phyloP scores from a whole-genome alignment of 2,329 filamentous ascomycete species.

The Claviceps cyperi region DNA sequence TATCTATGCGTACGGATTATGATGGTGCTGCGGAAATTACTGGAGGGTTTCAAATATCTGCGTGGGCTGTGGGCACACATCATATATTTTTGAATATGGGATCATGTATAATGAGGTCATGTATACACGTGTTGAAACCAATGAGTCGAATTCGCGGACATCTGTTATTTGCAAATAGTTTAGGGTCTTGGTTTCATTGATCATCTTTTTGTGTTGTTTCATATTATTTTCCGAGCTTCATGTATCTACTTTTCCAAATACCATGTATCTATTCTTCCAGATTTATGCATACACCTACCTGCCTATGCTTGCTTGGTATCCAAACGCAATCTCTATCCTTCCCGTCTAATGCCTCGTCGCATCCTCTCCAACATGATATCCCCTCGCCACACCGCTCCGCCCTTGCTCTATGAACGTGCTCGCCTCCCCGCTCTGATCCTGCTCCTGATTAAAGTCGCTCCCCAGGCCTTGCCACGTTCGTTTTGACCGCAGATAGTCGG shows the following conservation, averaged over 20 bases:
- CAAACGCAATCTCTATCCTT: not conserved
- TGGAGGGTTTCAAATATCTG: too few species aligned
- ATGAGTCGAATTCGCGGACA: too few species aligned
- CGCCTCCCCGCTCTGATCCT: slow-evolving; percentile 18
- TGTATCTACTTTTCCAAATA: not conserved
- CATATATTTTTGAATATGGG: too few species aligned
- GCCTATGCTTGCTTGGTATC: not conserved
- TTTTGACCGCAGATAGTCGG: slow-evolving; percentile 69
- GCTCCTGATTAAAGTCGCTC: slow-evolving; percentile 56
- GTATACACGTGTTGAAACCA: too few species aligned
- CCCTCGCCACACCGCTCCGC: slow-evolving; percentile 72
- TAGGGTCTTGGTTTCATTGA: not conserved
- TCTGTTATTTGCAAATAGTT: too few species aligned
- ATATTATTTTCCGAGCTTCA: not conserved
- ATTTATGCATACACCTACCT: not conserved
- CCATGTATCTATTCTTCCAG: not conserved
- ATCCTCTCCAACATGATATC: slow-evolving; percentile 62
- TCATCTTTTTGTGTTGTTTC: not conserved
- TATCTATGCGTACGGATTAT: too few species aligned
- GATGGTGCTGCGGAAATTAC: too few species aligned
- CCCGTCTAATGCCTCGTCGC: slow-evolving; percentile 17
- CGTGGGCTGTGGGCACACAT: too few species aligned
- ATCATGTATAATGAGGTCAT: too few species aligned
- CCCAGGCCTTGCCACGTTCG: slow-evolving; percentile 87
- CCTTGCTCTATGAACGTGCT: slow-evolving; percentile 70